Evolutionary conservation across 2,329 filamentous ascomycete genomes (phyloP).

Genomic region (Aspergillus flavus): DNA sequence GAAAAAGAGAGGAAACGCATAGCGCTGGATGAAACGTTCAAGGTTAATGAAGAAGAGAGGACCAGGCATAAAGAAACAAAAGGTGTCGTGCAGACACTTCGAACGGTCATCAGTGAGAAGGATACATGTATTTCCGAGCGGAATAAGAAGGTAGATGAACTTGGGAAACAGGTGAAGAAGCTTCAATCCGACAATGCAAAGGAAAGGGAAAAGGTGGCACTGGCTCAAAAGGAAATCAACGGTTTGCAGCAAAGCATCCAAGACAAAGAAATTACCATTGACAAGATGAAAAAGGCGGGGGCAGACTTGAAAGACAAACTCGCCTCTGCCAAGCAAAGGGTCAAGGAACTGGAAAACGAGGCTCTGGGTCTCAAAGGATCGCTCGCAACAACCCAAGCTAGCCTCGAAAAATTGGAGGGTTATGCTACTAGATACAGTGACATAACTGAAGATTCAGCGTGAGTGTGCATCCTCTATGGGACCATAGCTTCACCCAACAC

Average conservation of each 20-base stretch:
- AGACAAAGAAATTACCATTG: neutral
- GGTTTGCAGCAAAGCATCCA: neutral
- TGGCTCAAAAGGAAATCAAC: neutral
- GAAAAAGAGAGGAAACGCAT: neutral
- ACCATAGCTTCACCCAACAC: neutral
- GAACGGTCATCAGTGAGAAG: neutral
- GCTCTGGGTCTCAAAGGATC: neutral
- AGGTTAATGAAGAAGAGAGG: neutral
- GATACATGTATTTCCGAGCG: neutral
- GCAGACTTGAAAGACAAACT: neutral
- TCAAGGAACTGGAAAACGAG: neutral
- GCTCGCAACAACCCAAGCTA: neutral
- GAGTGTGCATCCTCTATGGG: neutral
- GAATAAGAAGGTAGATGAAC: neutral
- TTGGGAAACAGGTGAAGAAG: neutral
- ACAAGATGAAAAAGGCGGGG: neutral
- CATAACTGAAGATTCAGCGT: fast-evolving
- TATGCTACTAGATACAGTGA: neutral
- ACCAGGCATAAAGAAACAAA: neutral
- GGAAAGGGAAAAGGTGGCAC: neutral
- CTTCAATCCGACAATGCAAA: neutral
- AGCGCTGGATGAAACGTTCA: fast-evolving
- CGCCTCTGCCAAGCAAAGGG: neutral
- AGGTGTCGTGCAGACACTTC: neutral
- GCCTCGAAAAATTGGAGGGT: neutral